Percentiles rank a stretch among this genome's conserved stretches.
phyloP scores from a whole-genome alignment of 192 early-diverging fungal genomes.

The Backusella luteola region DNA sequence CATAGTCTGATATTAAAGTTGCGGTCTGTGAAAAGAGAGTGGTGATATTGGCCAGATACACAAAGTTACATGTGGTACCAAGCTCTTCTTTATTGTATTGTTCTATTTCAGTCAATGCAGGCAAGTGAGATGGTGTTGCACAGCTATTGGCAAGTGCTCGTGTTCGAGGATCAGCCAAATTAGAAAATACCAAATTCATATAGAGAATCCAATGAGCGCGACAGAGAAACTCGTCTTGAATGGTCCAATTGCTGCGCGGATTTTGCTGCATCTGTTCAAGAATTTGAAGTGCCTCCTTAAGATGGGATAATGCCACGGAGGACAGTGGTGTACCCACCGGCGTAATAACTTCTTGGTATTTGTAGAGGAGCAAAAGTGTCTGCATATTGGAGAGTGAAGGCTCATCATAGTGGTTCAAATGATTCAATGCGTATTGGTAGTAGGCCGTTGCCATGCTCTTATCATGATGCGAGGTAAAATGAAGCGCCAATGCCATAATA shows the following conservation, averaged over 20 bases:
- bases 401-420: neutral
- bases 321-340: constrained; percentile 6
- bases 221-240: neutral
- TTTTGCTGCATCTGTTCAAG: constrained; percentile 3
- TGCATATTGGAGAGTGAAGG: neutral
- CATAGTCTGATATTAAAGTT: neutral
- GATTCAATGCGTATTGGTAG: constrained; percentile 2
- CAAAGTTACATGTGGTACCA: neutral
- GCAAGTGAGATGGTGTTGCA: neutral
- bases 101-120: constrained; percentile 1
- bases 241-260: neutral
- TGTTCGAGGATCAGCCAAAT: constrained; percentile 1
- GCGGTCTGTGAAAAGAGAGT: neutral
- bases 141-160: neutral
- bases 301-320: neutral
- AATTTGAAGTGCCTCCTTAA: neutral
- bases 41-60: constrained; percentile 6
- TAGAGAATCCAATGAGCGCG: constrained; percentile 13
- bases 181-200: constrained; percentile 3
- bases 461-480: neutral
- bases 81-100: constrained; percentile 3
- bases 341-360: constrained; percentile 16
- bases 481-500: neutral
- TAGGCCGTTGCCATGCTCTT: neutral
- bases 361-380: constrained; percentile 13